Base-by-base conservation (phyloP, 1,284 basidiomycete genomes). In the Vanrija sp. region DNA sequence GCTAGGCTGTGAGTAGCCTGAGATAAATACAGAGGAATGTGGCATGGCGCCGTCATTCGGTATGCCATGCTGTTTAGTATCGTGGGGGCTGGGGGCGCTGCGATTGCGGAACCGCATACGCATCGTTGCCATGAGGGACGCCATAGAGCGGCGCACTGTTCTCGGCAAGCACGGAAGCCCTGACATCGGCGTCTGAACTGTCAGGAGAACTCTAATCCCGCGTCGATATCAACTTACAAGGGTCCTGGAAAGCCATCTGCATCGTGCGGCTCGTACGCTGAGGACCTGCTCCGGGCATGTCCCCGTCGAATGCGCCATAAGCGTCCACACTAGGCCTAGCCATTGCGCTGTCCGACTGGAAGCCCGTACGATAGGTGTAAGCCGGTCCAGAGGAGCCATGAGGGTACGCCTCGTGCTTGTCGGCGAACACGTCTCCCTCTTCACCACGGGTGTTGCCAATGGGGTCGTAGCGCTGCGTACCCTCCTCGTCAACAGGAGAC, bases 271-370 rank as follows among this genome's bases (percentile, higher is more conserved):
- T 91, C 38, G 89, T 78, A 19, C 61, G 82, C 78, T 58, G 54
- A 4, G 43, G 48, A 74, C 74, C 43, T 75, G 78, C 44, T 34
- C 59, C 57, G 2, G 65, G 65, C 61, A 64, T 64, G 59, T 73
- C 72, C 63, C 62, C 79, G 78, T 68, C 83, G 87, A 92, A 92
- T 18, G 89, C 89, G 47, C 90, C 90, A 66, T 92, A 91, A 8
- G 84, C 85, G 65, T 92, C 89, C 74, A 91, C 83, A 62, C 87
- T 89, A 5, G 83, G 84, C 46, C 90, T 80, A 5, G 55, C 58
- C 54, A 68, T 56, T 16, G 64, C 52, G 44, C 46, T 54, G 61
- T 79, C 75, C n/a, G 64, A 12, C 14, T 34, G 34, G 34, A 34
- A 34, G 7, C 65, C 44, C 57, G 28, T 12, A 16, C 39, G 21